A percentile compares a stretch with the other conserved stretches of the same genome.
These are phyloP conservation scores for Talinum fruticosum DNA, from an alignment of 148 eudicot genomes.

Conservation along the genomic window DNA sequence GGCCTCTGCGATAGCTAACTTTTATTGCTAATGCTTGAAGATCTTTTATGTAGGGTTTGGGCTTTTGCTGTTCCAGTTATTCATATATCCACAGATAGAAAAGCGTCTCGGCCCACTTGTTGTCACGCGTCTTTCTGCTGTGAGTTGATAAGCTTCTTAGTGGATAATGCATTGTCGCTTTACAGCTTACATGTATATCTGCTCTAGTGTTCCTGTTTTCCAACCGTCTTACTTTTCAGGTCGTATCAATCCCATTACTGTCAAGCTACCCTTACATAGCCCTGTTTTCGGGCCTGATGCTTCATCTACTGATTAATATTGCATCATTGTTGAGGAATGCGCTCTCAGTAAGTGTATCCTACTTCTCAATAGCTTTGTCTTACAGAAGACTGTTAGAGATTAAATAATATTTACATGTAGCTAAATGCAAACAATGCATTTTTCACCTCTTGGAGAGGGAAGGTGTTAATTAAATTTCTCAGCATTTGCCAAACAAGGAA, in stretches of 20 bases:
- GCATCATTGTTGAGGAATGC: constrained; percentile 65
- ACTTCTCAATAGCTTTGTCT: neutral
- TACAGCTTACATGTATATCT: neutral
- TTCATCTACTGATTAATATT: constrained; percentile 44
- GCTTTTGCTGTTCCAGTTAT: constrained; percentile 61
- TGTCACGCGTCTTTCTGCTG: constrained; percentile 58
- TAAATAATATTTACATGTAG: neutral
- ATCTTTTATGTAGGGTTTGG: constrained; percentile 39
- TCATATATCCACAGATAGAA: constrained; percentile 53
- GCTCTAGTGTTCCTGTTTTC: neutral
- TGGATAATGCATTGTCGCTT: neutral
- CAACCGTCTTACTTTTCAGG: constrained; percentile 28
- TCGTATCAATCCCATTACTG: constrained; percentile 39
- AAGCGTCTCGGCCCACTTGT: constrained; percentile 47
- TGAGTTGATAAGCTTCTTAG: constrained; percentile 32
- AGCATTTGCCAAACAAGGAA: too few species aligned
- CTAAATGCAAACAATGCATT: too few species aligned
- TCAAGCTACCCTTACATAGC: constrained; percentile 61
- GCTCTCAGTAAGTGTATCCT: constrained; percentile 51
- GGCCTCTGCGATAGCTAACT: neutral
- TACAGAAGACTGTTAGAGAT: neutral
- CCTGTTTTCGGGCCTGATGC: constrained; percentile 52
- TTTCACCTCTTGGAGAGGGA: too few species aligned
- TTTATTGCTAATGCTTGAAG: neutral
- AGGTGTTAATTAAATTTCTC: too few species aligned